Conservation (phyloP, 192 early-diverging fungal genomes). For the Pecoramyces ruminantium region DNA sequence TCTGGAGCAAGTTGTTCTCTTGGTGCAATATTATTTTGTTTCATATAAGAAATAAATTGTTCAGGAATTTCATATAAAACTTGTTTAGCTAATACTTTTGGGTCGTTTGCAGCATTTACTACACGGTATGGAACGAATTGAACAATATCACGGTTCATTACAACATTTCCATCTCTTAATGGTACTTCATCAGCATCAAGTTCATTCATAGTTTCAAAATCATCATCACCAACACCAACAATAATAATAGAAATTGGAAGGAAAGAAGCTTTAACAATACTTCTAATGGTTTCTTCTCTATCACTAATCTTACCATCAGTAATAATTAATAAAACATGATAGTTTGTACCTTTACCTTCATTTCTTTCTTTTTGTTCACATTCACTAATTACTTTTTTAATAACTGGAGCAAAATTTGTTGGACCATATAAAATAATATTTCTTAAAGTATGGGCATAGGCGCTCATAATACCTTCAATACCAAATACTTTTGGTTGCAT, state of each 20-base stretch:
- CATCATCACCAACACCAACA: conserved; percentile 30
- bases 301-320: conserved; percentile 5
- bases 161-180: conserved; percentile 2
- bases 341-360: not conserved
- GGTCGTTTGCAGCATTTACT: conserved; percentile 6
- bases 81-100: conserved; percentile 9
- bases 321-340: not conserved
- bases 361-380: not conserved
- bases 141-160: conserved; percentile 27
- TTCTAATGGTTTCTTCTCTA: conserved; percentile 18
- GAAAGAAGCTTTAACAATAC: conserved; percentile 18
- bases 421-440: conserved; percentile 22
- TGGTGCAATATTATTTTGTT: not conserved
- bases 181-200: conserved; percentile 26
- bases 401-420: conserved; percentile 32
- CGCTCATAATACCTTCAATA: conserved; percentile 22
- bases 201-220: conserved; percentile 25
- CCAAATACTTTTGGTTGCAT: conserved; percentile 29
- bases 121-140: conserved; percentile 34
- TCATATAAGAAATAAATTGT: conserved; percentile 17
- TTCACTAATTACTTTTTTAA: not conserved
- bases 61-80: conserved; percentile 32
- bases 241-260: conserved; percentile 30
- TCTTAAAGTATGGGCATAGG: conserved; percentile 17
- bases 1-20: not conserved